Evolutionary conservation across 2,329 filamentous ascomycete genomes (phyloP).

Genomic region (Fusarium sambucinum): DNA sequence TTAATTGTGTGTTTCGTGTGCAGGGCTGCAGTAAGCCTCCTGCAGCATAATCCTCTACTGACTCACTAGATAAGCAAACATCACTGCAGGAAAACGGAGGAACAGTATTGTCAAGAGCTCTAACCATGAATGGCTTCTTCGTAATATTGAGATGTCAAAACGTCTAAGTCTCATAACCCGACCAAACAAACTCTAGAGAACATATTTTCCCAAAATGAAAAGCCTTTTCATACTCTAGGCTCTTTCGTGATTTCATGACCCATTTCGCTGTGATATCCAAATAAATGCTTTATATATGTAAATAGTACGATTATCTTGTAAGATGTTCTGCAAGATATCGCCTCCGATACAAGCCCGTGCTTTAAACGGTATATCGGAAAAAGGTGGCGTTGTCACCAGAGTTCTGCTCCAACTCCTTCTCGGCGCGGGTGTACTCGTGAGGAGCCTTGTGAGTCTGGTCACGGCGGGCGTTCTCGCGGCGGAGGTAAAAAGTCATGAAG

Average conservation of each 20-base stretch:
- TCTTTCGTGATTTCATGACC: slow-evolving; percentile 15
- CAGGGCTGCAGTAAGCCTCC: not conserved
- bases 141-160: slow-evolving; percentile 27
- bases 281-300: slow-evolving; percentile 39
- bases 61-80: not conserved
- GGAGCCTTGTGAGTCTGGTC: slow-evolving; percentile 62
- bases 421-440: slow-evolving; percentile 64
- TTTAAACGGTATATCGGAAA: slow-evolving; percentile 65
- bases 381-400: slow-evolving; percentile 69
- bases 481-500: slow-evolving; percentile 69
- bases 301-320: slow-evolving; percentile 37
- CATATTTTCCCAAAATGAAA: slow-evolving; percentile 3
- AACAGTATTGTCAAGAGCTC: slow-evolving; percentile 18
- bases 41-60: not conserved
- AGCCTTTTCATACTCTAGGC: slow-evolving; percentile 14
- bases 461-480: slow-evolving; percentile 67
- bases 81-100: not conserved
- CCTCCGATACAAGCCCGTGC: slow-evolving; percentile 9
- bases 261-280: slow-evolving; percentile 26
- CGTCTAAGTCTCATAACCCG: slow-evolving; percentile 28
- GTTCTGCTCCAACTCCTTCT: slow-evolving; percentile 65
- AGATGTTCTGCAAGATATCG: slow-evolving; percentile 41
- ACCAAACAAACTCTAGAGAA: slow-evolving; percentile 23
- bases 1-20: slow-evolving; percentile 14
- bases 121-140: slow-evolving; percentile 27